Base-by-base conservation (phyloP, 805 yeast genomes). In the Ogataea pini region DNA sequence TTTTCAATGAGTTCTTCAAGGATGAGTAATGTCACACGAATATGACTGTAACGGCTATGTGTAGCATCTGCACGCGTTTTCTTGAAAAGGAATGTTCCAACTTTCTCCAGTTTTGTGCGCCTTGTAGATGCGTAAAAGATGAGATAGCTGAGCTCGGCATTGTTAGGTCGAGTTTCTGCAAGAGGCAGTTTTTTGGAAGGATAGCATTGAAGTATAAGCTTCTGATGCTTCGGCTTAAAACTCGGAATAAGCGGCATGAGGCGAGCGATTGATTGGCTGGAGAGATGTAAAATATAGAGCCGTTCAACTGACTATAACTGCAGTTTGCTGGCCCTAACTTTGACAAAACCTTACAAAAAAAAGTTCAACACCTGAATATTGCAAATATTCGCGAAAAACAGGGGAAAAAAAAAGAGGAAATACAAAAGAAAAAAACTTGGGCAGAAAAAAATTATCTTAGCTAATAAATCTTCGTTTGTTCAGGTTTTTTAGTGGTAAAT, bases 81-180 rank as follows among this genome's bases (percentile, higher is more conserved):
- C 57, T 76, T 79, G 44, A 77, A 76, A 44, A 92, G 66, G 63
- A 83, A 88, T 4, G 72, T 70, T 19, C 89, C 86, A 17, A 92
- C 96, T 61, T 92, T 92, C 57, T 88, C 94, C 53, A 94, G 73
- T 65, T 94, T 92, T 27, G 89, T 85, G 47, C 97, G 76, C 58
- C 97, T 76, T 3, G 97, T 85, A 34, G 95, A 83, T 17, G 96
- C 96, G 65, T 92, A 92, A 72, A 86, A 92, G 27, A 92, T 70
- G 56, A 92, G 74, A 63, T 90, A 89, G 50, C 95, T 85, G 40
- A 95, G 76, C 65, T 94, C 98, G 17, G 96, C 89, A 2, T 96
- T 82, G 65, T 92, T 91, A 13, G 99, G 96, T 59, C 86, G 85
- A 70, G 91, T 91, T 61, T 91, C 98, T 5, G 78, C 77, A 13